phyloP scores from a whole-genome alignment of 805 yeast genomes.

The Starmerella floricola region DNA sequence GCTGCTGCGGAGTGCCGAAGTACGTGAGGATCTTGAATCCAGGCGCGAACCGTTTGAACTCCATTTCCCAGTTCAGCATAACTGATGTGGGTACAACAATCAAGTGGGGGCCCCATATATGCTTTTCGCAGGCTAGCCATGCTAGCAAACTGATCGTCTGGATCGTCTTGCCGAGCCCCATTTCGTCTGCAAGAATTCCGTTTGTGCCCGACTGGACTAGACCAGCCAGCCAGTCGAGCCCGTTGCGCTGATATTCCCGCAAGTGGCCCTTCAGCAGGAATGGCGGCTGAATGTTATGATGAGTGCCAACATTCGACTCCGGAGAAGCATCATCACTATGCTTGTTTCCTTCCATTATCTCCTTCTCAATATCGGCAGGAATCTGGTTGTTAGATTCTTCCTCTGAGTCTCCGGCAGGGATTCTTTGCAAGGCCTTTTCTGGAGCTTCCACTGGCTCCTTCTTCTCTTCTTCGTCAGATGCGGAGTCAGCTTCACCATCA shows the following conservation, averaged over 20 bases:
- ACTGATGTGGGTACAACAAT: constrained; percentile 97
- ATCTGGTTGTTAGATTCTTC: not conserved
- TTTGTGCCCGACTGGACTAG: constrained; percentile 83
- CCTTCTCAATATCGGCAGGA: not conserved
- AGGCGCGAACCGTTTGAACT: constrained; percentile 94
- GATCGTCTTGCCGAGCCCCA: constrained; percentile 94
- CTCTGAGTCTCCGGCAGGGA: not conserved
- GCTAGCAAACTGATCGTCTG: constrained; percentile 83
- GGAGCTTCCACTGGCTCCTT: constrained; percentile 7
- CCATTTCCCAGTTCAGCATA: constrained; percentile 98
- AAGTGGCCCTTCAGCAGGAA: constrained; percentile 61
- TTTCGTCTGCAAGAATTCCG: constrained; percentile 96
- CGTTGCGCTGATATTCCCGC: constrained; percentile 89
- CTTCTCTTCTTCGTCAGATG: constrained; percentile 15
- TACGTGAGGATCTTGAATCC: constrained; percentile 92
- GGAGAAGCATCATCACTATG: constrained; percentile 5
- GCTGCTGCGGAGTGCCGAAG: constrained; percentile 93
- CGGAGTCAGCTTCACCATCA: not conserved
- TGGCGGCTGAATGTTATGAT: constrained; percentile 48
- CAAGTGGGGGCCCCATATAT: constrained; percentile 95
- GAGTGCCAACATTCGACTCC: not conserved
- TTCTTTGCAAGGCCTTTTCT: not conserved
- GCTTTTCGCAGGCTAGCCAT: constrained; percentile 84
- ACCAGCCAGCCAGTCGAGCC: constrained; percentile 93
- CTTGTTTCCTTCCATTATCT: constrained; percentile 1